These are phyloP conservation scores for Pontederia paniculata DNA, from an alignment of 176 grass and related monocot genomes.

Conservation along the genomic window DNA sequence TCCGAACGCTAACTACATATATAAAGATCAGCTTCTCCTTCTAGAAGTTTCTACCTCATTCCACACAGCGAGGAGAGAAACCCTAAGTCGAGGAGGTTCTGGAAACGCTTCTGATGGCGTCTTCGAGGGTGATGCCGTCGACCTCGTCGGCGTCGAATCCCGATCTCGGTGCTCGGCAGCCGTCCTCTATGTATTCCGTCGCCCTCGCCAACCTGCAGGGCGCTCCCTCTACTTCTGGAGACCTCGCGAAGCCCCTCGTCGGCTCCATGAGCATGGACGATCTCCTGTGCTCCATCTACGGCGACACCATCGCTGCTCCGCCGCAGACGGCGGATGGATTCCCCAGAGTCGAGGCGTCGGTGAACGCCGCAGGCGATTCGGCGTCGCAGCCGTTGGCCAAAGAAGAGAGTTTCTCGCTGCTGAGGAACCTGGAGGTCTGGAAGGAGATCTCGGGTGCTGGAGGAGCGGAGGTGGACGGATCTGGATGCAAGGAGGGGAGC, in stretches of 20 bases:
- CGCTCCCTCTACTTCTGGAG: neutral
- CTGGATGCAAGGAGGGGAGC: neutral
- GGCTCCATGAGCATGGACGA: conserved; percentile 8
- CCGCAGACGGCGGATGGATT: neutral
- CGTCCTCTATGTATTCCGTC: neutral
- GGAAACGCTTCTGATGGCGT: neutral
- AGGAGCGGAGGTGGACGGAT: neutral
- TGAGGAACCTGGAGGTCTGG: conserved; percentile 19
- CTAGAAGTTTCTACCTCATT: no score
- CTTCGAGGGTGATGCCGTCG: conserved; percentile 3
- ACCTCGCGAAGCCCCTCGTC: neutral
- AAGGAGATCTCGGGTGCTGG: conserved; percentile 19
- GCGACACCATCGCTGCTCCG: neutral
- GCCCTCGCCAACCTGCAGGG: neutral
- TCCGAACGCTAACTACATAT: no score
- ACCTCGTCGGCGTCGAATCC: neutral
- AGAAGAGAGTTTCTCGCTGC: neutral
- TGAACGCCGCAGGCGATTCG: no score
- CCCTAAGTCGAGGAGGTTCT: no score
- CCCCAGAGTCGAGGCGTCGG: neutral
- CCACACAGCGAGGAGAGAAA: no score
- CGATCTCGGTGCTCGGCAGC: neutral
- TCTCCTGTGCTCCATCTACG: neutral
- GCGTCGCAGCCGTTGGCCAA: no score
- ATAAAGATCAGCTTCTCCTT: no score